Evolutionary conservation across 2,329 filamentous ascomycete species (phyloP).

Genomic region (Phyllosticta capitalensis): DNA sequence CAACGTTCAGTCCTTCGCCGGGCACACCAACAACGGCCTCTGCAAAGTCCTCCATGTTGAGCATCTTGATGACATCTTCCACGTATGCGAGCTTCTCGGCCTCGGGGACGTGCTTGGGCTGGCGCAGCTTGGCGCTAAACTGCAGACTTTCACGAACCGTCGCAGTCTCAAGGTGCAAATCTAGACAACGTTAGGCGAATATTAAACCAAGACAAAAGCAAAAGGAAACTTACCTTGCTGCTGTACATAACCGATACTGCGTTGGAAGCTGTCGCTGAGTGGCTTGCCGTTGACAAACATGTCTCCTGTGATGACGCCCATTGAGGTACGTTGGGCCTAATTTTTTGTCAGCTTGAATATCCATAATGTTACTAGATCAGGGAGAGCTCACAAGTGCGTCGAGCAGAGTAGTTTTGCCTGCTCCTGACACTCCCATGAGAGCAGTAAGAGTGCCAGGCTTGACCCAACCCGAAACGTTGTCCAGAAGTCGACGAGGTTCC

Average conservation of each 20-base stretch:
- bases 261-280: conserved; percentile 26
- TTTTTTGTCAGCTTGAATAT: too few species aligned
- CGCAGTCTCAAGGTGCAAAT: conserved; percentile 28
- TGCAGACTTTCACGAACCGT: conserved; percentile 28
- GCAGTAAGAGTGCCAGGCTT: conserved; percentile 47
- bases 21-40: conserved; percentile 56
- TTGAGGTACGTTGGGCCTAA: conserved; percentile 19
- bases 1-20: conserved; percentile 54
- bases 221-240: conserved; percentile 22
- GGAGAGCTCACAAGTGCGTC: conserved; percentile 24
- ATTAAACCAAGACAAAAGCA: background rate
- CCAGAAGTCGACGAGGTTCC: conserved; percentile 41
- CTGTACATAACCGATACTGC: conserved; percentile 31
- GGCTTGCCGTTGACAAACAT: conserved; percentile 31
- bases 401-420: conserved; percentile 30
- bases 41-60: conserved; percentile 58
- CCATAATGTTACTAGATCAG: too few species aligned
- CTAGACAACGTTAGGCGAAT: conserved; percentile 13
- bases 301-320: conserved; percentile 30
- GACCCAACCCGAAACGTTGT: conserved; percentile 46
- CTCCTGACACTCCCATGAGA: conserved; percentile 29
- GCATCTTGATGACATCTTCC: conserved; percentile 55
- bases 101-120: conserved; percentile 44
- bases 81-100: conserved; percentile 53
- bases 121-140: conserved; percentile 31